Percentiles rank a stretch among this genome's conserved stretches.
These are phyloP conservation scores for Hanseniaspora opuntiae DNA, from an alignment of 805 yeast genomes.

Conservation along the genomic window DNA sequence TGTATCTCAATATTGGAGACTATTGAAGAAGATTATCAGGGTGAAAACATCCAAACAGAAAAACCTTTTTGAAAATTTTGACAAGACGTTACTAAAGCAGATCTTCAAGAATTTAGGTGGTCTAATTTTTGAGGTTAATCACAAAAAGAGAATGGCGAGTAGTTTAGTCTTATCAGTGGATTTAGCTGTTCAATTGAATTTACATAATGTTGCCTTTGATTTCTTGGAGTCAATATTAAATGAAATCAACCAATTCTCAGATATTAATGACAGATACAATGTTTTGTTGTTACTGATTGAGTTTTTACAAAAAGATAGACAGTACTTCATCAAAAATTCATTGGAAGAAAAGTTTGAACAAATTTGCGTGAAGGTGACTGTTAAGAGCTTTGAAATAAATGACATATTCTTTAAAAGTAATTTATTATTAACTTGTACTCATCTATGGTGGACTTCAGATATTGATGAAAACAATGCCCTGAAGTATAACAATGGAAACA, in stretches of 20 bases:
- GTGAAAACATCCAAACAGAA: slow-evolving; percentile 20
- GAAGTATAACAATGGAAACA: slow-evolving; percentile 16
- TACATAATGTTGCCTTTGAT: slow-evolving; percentile 70
- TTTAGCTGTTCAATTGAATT: slow-evolving; percentile 62
- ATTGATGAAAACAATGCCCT: slow-evolving; percentile 35
- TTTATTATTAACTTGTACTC: slow-evolving; percentile 54
- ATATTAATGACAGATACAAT: slow-evolving; percentile 41
- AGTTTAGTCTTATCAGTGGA: slow-evolving; percentile 54
- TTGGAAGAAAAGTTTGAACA: slow-evolving; percentile 14
- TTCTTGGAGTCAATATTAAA: slow-evolving; percentile 78
- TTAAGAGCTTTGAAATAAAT: slow-evolving; percentile 6
- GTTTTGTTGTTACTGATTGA: slow-evolving; percentile 39
- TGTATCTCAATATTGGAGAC: slow-evolving; percentile 34
- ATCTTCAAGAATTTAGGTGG: slow-evolving; percentile 65
- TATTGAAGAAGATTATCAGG: slow-evolving; percentile 17
- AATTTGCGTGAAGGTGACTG: slow-evolving; percentile 20
- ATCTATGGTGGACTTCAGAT: slow-evolving; percentile 77
- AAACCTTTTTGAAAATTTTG: neutral
- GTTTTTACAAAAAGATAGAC: slow-evolving; percentile 38
- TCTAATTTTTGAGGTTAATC: slow-evolving; percentile 52
- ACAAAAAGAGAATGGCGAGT: slow-evolving; percentile 25
- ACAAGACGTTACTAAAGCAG: slow-evolving; percentile 27
- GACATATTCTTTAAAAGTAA: slow-evolving; percentile 7
- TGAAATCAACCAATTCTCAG: slow-evolving; percentile 58
- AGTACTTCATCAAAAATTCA: slow-evolving; percentile 41